A percentile compares a stretch with the other conserved stretches of the same genome.
Evolutionary conservation across 352 stramenopile genomes (phyloP).

Genomic region (Pythium sp.): DNA sequence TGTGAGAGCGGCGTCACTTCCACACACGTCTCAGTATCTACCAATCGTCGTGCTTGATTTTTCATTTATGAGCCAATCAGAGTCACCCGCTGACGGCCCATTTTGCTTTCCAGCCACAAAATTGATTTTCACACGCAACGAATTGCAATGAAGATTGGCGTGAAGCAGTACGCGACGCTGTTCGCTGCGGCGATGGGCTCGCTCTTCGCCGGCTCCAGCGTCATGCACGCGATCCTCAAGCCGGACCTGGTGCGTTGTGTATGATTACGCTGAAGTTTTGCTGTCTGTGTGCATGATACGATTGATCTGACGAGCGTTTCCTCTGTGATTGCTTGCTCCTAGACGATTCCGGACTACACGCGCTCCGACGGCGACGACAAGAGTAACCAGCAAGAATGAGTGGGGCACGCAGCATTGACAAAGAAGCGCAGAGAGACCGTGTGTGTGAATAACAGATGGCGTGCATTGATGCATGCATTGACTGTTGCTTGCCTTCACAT

Average conservation of each 20-base stretch:
- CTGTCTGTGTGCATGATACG: not conserved
- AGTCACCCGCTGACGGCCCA: not conserved
- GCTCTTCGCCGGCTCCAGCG: conserved; percentile 79
- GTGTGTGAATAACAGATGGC: not conserved
- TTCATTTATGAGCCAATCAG: conserved; percentile 25
- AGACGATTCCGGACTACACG: conserved; percentile 18
- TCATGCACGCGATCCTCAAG: conserved; percentile 83
- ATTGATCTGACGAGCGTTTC: conserved; percentile 5
- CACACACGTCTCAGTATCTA: not conserved
- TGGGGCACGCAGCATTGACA: no score
- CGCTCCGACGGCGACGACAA: conserved; percentile 13
- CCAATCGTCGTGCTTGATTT: not conserved
- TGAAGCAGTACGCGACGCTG: conserved; percentile 75
- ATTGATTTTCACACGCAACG: not conserved
- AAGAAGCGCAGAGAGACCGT: not conserved
- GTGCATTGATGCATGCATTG: not conserved
- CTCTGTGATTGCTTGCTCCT: not conserved
- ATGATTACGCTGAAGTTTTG: not conserved
- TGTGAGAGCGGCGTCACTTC: not conserved
- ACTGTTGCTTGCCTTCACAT: not conserved
- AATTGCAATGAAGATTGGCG: conserved; percentile 53
- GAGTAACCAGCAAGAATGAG: conserved; percentile 13
- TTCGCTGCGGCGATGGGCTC: conserved; percentile 71
- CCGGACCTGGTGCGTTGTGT: conserved; percentile 60
- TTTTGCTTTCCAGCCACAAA: not conserved